Evolutionary conservation across 345 rosid genomes (phyloP), one percentile per base, ranked within the genome.

Genomic region (Salix purpurea): DNA sequence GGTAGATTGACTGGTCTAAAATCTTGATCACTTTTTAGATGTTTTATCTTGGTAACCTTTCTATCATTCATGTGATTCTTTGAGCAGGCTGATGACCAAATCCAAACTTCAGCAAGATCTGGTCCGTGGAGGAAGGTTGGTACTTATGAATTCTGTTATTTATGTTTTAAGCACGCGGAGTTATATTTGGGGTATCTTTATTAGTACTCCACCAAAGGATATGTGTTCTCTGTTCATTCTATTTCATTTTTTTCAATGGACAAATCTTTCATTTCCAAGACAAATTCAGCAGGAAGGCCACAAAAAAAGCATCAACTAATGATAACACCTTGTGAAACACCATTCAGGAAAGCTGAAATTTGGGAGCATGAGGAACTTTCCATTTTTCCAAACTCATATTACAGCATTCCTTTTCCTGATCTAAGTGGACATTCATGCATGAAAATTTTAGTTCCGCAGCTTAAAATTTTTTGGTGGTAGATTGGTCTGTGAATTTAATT

Each of bases 61-160:
- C 26, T 26, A 37, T 52, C 18, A 61, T 58, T 48, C 19, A 23
- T 56, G 56, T 37, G 28, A 48, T 48, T 60, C 37, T 42, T 77
- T 56, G 34, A 77, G 78, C 68, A 82, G 84, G 71, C 24, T 65
- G 84, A 82, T 44, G 75, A 67, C 60, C 84, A 82, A 74, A 72
- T 74, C 42, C 74, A 70, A 28, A 74, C 78, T 32, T 71, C 84
- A 28, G 46, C 78, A 19, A 82, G 60, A 70, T 73, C 84, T 74
- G 84, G 84, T 66, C 84, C 84, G 10, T 82, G 84, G 84, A 78
- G 84, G 50, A 82, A 82, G 84, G 84, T 82, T 28, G 15, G 90
- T 80, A 5, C 15, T 61, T 56, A 28, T 46, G 61, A 4, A 44
- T 65, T 67, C 26, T 16, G n/a, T 37, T 74, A 48, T 62, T 36